Base-by-base conservation (phyloP, 208 protist species). In the Trypanosoma theileri region DNA sequence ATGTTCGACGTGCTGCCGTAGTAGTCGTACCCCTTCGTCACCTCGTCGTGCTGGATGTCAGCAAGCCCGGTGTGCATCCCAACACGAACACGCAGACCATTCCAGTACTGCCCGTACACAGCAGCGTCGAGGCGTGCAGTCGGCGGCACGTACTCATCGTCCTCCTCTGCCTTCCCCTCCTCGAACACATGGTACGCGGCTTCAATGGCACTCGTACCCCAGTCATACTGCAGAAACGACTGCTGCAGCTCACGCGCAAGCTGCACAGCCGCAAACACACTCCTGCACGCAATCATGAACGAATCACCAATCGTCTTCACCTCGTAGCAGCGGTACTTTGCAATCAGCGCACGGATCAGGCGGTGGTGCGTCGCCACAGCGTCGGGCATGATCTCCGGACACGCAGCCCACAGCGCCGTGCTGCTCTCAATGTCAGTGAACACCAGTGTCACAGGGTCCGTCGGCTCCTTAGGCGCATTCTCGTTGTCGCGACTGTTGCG, bases 291-390 rank as follows among this genome's bases (percentile, higher is more conserved):
- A 42, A 91, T 88, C 85, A 94, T 92, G 79, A 94, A 92, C 54
- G 88, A 80, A 80, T 94, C 88, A 26, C 88, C 88, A 31, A 92
- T 79, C 66, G 84, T 94, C 80, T 94, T 94, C 70, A 94, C 88
- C 76, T 92, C 86, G 73, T 94, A 94, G 72, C 83, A 86, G 62
- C 71, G 68, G 78, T 87, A 77, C 77, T 77, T 82, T 24, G 48
- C 52, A 52, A 92, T 90, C 46, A 82, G 64, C 50, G 67, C 16
- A 31, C 89, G 83, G 56, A 94, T 90, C 48, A 89, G 46, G 9
- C 66, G 69, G 82, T 94, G 80, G 78, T 94, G 85, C 57, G 77
- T 58, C 40, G 82, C 75, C 24, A 94, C 76, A 11, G 89, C 85
- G 31, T 84, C 79, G 7, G 74, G 46, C 88, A 94, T 94, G 62